Evolutionary conservation across 2,329 filamentous ascomycete genomes (phyloP), one percentile per base, ranked within the genome.

Genomic region (Colletotrichum cereale): DNA sequence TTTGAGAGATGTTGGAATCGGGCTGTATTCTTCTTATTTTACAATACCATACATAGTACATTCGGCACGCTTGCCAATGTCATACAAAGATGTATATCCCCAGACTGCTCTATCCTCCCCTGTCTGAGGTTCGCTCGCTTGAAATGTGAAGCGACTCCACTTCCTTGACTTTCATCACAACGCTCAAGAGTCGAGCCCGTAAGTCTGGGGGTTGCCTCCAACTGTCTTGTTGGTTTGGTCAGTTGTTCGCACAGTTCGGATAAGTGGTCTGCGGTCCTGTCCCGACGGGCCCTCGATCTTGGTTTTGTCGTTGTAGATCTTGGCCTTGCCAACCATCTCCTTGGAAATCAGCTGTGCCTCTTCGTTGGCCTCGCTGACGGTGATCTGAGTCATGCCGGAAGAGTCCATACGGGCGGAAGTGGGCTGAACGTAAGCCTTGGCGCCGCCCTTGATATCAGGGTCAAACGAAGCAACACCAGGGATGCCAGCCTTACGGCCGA

Each of bases 391-490:
- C 74, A 80, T 85, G 70, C 89, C 89, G 60, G 80, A 82, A 2
- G 87, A 83, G 76, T 88, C 84, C 61, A 88, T 76, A 71, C 78
- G 81, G 44, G 86, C 86, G 11, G 78, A 79, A 29, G 78, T 73
- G 4, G 86, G 80, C 66, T 85, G 82, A 48, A 88, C 82, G 76
- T 85, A 89, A 8, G 86, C 74, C 82, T 90, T 91, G 72, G 84
- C 80, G 44, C 89, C 89, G 67, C 89, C 89, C 38, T 75, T 75
- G 3, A 84, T 81, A 11, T 79, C 79, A 5, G 85, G 84, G 72
- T 90, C 86, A 48, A 89, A 80, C 38, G 80, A 76, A 53, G 76
- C 76, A 47, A 87, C 79, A 52, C 81, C 81, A 21, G 78, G 73
- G 63, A 80, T 72, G 40, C 73, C 31, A 31, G 69, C 40, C 47